phyloP scores from a whole-genome alignment of 805 yeast species.

The Yamadazyma laniorum region DNA sequence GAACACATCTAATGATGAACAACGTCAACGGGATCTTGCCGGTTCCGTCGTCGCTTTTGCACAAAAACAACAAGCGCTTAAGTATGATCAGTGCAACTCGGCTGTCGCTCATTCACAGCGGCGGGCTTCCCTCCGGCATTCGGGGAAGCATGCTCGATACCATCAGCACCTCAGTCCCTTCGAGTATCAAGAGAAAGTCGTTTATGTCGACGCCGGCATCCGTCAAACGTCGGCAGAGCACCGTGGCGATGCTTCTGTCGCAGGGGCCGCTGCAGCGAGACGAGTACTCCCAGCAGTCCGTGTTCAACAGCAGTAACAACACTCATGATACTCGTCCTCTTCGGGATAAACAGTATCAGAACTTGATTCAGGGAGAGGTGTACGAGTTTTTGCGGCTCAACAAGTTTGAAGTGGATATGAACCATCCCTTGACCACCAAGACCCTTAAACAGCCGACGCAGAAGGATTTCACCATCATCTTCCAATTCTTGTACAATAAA shows the following conservation, averaged over 20 bases:
- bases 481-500: conserved; percentile 73
- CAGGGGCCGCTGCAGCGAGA: background rate
- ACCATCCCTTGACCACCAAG: conserved; percentile 62
- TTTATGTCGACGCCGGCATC: conserved; percentile 13
- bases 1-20: conserved; percentile 2
- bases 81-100: conserved; percentile 14
- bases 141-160: background rate
- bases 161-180: conserved; percentile 3
- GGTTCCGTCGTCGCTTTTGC: conserved; percentile 4
- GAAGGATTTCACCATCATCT: conserved; percentile 74
- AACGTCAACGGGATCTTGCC: conserved; percentile 5
- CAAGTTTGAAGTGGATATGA: conserved; percentile 73
- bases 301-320: conserved; percentile 2
- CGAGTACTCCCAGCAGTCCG: conserved; percentile 7
- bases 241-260: background rate
- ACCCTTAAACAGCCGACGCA: conserved; percentile 79
- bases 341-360: conserved; percentile 68
- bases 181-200: conserved; percentile 11
- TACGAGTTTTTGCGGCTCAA: conserved; percentile 60
- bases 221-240: conserved; percentile 2
- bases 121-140: background rate
- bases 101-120: conserved; percentile 2
- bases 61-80: conserved; percentile 10
- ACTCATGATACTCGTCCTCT: conserved; percentile 50
- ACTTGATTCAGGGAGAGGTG: conserved; percentile 62